Conservation (phyloP, 2,329 filamentous ascomycete species). For the Phyllosticta citrichinensis region DNA sequence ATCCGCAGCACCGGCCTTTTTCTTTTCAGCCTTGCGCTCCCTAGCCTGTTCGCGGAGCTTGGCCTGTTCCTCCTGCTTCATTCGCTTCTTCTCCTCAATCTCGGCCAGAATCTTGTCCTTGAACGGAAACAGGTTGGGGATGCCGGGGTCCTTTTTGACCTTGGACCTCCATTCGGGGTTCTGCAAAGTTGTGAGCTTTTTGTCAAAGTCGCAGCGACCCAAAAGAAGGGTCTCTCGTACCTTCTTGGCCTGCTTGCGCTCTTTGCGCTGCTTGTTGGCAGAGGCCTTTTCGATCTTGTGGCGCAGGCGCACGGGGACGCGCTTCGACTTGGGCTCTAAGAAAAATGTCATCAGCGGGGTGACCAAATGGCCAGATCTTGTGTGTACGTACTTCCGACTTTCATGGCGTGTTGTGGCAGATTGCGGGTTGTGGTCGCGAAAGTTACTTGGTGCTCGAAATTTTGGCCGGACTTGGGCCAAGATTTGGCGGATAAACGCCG, state of each 20-base stretch:
- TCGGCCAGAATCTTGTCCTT: conserved; percentile 92
- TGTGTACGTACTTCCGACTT: conserved; percentile 31
- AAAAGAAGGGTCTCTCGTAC: conserved; percentile 22
- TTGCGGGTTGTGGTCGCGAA: conserved; percentile 4
- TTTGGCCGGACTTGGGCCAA: conserved; percentile 14
- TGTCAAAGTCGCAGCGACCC: neutral
- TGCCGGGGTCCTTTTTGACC: conserved; percentile 94
- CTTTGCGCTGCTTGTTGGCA: conserved; percentile 80
- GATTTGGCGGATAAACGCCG: conserved; percentile 12
- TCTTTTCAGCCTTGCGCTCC: conserved; percentile 29
- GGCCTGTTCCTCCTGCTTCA: conserved; percentile 66
- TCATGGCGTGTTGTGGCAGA: conserved; percentile 23
- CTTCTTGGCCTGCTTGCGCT: conserved; percentile 81
- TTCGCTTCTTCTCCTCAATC: conserved; percentile 77
- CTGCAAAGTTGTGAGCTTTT: conserved; percentile 28
- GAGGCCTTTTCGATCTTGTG: conserved; percentile 95
- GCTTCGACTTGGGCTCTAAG: conserved; percentile 88
- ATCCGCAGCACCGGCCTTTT: conserved; percentile 28
- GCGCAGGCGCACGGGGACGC: conserved; percentile 75
- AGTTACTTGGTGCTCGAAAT: conserved; percentile 6
- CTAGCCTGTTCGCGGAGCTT: conserved; percentile 59
- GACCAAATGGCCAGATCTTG: neutral
- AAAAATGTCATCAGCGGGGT: conserved; percentile 1
- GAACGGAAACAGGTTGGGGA: conserved; percentile 94
- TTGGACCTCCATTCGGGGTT: conserved; percentile 95